phyloP scores from a whole-genome alignment of 345 rosid genomes.

The Firmiana major region DNA sequence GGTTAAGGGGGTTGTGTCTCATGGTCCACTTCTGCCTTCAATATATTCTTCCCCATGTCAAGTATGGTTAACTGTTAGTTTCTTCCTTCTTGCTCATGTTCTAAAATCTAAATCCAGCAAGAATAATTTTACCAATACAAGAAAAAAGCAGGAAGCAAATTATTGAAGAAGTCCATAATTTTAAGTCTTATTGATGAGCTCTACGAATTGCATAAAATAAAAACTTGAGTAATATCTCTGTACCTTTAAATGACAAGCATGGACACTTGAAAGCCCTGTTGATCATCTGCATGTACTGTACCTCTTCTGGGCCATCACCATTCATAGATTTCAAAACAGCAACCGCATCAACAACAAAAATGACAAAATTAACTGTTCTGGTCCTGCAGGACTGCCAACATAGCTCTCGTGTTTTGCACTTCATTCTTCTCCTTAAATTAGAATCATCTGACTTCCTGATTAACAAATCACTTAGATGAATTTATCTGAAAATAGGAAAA shows the following conservation, averaged over 20 bases:
- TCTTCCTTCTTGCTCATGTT: background rate
- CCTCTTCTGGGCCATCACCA: conserved; percentile 17
- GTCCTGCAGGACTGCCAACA: conserved; percentile 21
- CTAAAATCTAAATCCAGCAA: background rate
- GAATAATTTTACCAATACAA: background rate
- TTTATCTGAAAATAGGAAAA: background rate
- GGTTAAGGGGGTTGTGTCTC: background rate
- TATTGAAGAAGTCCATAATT: background rate
- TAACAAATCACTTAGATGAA: conserved; percentile 17
- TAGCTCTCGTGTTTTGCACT: conserved; percentile 32
- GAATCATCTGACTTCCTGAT: conserved; percentile 55
- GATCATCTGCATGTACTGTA: conserved; percentile 34
- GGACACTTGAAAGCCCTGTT: conserved; percentile 46
- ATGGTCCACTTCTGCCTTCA: background rate
- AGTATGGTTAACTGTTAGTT: background rate
- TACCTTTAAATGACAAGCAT: conserved; percentile 70
- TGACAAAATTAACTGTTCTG: conserved; percentile 60
- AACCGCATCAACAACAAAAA: conserved; percentile 62
- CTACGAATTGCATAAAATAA: background rate
- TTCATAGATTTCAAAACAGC: conserved; percentile 54
- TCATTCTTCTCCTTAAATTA: conserved; percentile 39
- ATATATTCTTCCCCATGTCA: background rate
- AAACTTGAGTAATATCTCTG: background rate
- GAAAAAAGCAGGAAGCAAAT: background rate
- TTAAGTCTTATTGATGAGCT: background rate